Percentiles rank a stretch among this genome's conserved stretches.
These are phyloP conservation scores for Geranomyces variabilis DNA, from an alignment of 192 early-diverging fungal species.

Conservation along the genomic window DNA sequence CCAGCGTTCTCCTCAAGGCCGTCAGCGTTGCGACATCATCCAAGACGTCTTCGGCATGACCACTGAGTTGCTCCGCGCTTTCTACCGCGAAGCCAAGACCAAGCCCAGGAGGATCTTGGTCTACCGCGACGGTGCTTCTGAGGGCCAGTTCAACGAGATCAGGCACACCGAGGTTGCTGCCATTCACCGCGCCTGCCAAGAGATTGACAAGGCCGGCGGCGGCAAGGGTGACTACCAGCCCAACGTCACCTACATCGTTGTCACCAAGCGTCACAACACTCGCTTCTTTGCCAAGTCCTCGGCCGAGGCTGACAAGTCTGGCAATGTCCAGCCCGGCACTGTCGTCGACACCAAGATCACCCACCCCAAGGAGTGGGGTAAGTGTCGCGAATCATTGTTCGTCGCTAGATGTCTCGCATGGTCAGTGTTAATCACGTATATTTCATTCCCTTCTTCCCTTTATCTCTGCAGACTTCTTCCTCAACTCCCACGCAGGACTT, in stretches of 20 bases:
- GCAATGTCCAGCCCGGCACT: constrained; percentile 84
- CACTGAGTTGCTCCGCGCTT: constrained; percentile 38
- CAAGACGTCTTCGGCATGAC: constrained; percentile 45
- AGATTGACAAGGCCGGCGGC: constrained; percentile 22
- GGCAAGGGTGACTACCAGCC: constrained; percentile 26
- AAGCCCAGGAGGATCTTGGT: constrained; percentile 55
- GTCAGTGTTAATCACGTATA: constrained; percentile 35
- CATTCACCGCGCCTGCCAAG: constrained; percentile 45
- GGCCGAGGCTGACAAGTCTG: constrained; percentile 67
- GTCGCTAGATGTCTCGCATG: not conserved
- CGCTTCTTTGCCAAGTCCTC: constrained; percentile 70
- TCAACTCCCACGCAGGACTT: constrained; percentile 81
- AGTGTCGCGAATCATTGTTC: constrained; percentile 4
- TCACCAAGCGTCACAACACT: constrained; percentile 62
- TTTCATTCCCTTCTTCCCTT: constrained; percentile 34
- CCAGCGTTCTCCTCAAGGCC: constrained; percentile 49
- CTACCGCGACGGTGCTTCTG: constrained; percentile 70
- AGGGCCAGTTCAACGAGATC: constrained; percentile 58
- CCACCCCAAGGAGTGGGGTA: constrained; percentile 75
- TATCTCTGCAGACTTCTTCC: constrained; percentile 75
- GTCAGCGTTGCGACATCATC: constrained; percentile 55
- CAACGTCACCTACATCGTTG: constrained; percentile 55
- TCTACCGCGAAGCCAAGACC: constrained; percentile 35
- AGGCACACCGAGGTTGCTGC: constrained; percentile 52
- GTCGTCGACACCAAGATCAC: constrained; percentile 73